Conservation (phyloP, 1,284 basidiomycete genomes). For the Cryptococcus hybrid region DNA sequence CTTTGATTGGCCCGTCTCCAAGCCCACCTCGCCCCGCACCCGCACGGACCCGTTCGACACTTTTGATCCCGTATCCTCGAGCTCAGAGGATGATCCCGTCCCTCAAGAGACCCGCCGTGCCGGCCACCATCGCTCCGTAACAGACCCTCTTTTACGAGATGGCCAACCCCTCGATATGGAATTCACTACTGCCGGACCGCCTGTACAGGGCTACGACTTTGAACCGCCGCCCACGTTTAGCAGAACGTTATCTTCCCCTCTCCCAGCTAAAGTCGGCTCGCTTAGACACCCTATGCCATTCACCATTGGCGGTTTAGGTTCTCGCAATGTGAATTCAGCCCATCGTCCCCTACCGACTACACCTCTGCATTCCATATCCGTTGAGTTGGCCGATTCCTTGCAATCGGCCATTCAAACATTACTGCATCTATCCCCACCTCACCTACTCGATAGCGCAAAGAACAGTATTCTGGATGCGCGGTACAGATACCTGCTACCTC, state of each 20-base stretch:
- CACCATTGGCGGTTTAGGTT: constrained; percentile 1
- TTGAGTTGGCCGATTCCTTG: constrained; percentile 81
- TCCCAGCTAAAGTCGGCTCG: constrained; percentile 28
- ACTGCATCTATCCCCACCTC: constrained; percentile 79
- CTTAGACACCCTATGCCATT: constrained; percentile 29
- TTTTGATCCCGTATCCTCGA: constrained; percentile 37
- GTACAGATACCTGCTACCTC: constrained; percentile 79
- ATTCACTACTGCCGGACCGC: constrained; percentile 6
- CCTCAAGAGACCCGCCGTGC: neutral
- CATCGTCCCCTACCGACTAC: constrained; percentile 12
- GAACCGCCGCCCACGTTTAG: constrained; percentile 23
- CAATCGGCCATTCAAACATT: constrained; percentile 85
- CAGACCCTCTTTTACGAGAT: constrained; percentile 17
- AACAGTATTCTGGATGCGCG: constrained; percentile 83
- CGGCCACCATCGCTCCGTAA: constrained; percentile 11
- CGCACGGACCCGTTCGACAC: constrained; percentile 36
- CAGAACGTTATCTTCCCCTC: constrained; percentile 36
- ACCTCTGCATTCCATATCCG: constrained; percentile 42
- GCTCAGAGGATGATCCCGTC: constrained; percentile 21
- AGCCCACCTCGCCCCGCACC: constrained; percentile 3
- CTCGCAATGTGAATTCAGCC: constrained; percentile 9
- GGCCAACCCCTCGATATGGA: constrained; percentile 20
- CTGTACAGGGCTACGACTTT: constrained; percentile 11
- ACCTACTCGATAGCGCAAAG: constrained; percentile 89
- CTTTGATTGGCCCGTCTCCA: constrained; percentile 24